These are phyloP conservation scores for Tuber borchii DNA, from an alignment of 495 filamentous ascomycete genomes.

Conservation along the genomic window DNA sequence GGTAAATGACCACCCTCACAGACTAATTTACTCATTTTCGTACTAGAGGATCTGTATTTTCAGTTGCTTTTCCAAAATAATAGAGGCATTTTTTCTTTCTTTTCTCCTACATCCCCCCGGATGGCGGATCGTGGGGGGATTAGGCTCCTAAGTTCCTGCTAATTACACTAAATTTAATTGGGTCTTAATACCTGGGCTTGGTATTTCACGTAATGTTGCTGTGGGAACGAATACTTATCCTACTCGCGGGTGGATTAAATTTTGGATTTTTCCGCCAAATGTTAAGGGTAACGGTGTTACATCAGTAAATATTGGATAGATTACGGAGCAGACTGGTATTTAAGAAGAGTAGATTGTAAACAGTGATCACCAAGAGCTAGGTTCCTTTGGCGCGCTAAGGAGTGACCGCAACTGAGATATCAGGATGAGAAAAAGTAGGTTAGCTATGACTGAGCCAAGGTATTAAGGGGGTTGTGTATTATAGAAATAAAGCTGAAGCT, in stretches of 20 bases:
- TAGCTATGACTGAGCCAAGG: background rate
- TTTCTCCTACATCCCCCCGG: no score
- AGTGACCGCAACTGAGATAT: background rate
- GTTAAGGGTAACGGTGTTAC: background rate
- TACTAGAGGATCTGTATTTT: background rate
- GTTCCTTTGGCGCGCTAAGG: background rate
- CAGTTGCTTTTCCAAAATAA: background rate
- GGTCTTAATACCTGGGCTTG: background rate
- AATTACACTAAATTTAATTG: background rate
- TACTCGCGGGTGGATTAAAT: background rate
- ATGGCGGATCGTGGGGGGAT: background rate
- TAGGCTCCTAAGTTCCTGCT: background rate
- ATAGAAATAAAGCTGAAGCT: background rate
- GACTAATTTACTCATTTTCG: background rate
- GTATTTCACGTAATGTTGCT: background rate
- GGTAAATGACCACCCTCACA: background rate
- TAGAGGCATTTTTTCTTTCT: no score
- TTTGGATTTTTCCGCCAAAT: background rate
- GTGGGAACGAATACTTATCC: background rate
- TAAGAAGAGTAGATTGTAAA: background rate
- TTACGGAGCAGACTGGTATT: background rate
- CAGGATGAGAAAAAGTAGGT: background rate
- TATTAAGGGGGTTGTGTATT: background rate
- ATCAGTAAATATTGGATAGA: background rate
- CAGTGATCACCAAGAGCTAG: background rate